phyloP scores from a whole-genome alignment of 768 basidiomycete species.

The Infundibulicybe gibba region DNA sequence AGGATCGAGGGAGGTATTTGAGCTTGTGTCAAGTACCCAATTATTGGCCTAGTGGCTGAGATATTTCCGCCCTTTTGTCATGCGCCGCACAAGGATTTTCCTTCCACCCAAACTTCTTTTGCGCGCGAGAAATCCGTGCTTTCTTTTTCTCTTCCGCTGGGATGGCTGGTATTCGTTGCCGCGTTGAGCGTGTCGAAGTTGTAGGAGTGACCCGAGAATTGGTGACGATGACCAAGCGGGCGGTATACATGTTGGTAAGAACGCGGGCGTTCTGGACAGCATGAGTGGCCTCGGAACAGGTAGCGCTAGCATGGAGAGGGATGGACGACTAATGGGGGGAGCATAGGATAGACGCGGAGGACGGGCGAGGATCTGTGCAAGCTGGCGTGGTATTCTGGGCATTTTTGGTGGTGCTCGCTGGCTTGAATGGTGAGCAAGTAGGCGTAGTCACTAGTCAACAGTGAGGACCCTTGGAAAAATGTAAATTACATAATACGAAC shows the following conservation, averaged over 20 bases:
- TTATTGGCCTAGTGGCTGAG: conserved; percentile 60
- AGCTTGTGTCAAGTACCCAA: too few relatives aligned
- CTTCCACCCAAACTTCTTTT: conserved; percentile 66
- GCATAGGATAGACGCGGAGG: conserved; percentile 25
- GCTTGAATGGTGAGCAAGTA: too few relatives aligned
- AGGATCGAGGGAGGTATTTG: too few relatives aligned
- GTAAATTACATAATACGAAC: too few relatives aligned
- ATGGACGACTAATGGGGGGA: conserved; percentile 10
- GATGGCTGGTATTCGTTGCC: conserved; percentile 98
- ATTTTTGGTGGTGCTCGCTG: conserved; percentile 21
- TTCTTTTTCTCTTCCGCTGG: conserved; percentile 88
- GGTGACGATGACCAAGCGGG: conserved; percentile 24
- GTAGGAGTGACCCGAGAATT: conserved; percentile 37
- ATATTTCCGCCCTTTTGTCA: conserved; percentile 73
- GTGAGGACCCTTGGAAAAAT: too few relatives aligned
- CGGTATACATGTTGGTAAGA: conserved; percentile 15
- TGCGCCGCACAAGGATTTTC: conserved; percentile 67
- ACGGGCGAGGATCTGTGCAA: conserved; percentile 31
- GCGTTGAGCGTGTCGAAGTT: conserved; percentile 61
- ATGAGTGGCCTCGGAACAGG: conserved; percentile 14
- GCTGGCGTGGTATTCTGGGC: conserved; percentile 39
- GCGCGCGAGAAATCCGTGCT: conserved; percentile 85
- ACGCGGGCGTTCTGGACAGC: conserved; percentile 17
- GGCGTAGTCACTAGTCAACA: too few relatives aligned
- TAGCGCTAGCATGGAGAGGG: conserved; percentile 8